Percentiles rank a stretch among this genome's conserved stretches.
Evolutionary conservation across 129 eudicot species (phyloP).

Genomic region (Glebionis coronaria): DNA sequence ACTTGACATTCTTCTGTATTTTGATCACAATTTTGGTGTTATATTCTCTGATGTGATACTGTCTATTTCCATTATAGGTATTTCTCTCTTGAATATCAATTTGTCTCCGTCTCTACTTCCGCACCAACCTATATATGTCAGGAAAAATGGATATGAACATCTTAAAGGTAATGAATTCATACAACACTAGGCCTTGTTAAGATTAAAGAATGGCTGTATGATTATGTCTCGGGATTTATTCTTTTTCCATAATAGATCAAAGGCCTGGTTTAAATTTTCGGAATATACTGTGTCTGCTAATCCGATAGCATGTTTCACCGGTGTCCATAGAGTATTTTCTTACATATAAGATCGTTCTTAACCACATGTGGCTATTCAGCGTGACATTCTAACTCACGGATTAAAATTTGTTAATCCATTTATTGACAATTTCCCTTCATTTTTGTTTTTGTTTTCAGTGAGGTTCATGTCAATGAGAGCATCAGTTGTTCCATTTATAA

Average conservation of each 20-base stretch:
- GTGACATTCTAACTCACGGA: conserved; percentile 1
- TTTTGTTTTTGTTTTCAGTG: conserved; percentile 35
- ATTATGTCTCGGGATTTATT: not conserved
- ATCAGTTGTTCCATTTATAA: conserved; percentile 38
- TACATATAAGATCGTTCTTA: not conserved
- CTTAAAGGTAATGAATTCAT: conserved; percentile 32
- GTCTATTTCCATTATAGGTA: conserved; percentile 38
- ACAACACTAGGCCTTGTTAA: not conserved
- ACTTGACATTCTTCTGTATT: conserved; percentile 10
- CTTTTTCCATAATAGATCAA: conserved; percentile 12
- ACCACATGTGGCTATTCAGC: conserved; percentile 6
- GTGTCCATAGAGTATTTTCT: not conserved
- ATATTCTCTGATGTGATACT: conserved; percentile 8
- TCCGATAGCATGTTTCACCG: not conserved
- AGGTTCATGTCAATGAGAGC: conserved; percentile 42
- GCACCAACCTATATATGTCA: conserved; percentile 35
- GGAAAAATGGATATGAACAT: conserved; percentile 40
- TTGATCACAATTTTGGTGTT: conserved; percentile 9
- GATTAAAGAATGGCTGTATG: conserved; percentile 1
- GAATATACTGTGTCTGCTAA: conserved; percentile 1
- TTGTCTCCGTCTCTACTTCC: conserved; percentile 60
- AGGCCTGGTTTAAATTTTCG: conserved; percentile 12
- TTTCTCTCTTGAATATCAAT: conserved; percentile 46
- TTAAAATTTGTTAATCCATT: not conserved
- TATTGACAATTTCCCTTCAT: not conserved